Percentiles rank a stretch among this genome's conserved stretches.
These are phyloP conservation scores for Raphanus sativus DNA, from an alignment of 345 rosid genomes.

Conservation along the genomic window DNA sequence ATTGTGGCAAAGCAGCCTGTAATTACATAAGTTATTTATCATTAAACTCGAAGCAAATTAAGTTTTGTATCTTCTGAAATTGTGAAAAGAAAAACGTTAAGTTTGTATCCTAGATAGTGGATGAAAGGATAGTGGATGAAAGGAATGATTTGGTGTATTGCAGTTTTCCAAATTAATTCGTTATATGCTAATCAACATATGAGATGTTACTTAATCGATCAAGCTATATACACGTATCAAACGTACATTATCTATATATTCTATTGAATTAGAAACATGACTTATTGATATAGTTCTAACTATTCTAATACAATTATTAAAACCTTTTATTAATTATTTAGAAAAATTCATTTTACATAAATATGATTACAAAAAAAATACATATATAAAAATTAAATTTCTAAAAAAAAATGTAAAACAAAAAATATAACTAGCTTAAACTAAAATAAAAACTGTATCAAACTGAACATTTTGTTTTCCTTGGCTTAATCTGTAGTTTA, in stretches of 20 bases:
- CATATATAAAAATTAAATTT: no score
- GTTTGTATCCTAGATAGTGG: background rate
- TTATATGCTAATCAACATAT: background rate
- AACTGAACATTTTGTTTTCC: background rate
- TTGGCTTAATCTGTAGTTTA: background rate
- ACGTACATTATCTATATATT: background rate
- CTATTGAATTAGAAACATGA: no score
- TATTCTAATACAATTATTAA: no score
- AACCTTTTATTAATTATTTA: no score
- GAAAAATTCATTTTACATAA: no score
- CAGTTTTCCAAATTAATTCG: background rate
- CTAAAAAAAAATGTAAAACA: no score
- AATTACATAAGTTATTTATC: conserved; percentile 5
- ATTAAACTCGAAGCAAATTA: background rate
- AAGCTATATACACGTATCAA: background rate
- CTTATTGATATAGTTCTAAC: no score
- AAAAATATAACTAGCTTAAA: background rate
- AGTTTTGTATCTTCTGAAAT: background rate
- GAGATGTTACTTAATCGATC: background rate
- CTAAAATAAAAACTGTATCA: background rate
- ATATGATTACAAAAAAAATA: no score
- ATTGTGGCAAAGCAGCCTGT: conserved; percentile 79
- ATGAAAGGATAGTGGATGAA: background rate
- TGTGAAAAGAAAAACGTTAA: background rate
- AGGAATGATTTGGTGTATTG: background rate